These are phyloP conservation scores for Mycena vitilis DNA, from an alignment of 768 basidiomycete species.

Conservation along the genomic window DNA sequence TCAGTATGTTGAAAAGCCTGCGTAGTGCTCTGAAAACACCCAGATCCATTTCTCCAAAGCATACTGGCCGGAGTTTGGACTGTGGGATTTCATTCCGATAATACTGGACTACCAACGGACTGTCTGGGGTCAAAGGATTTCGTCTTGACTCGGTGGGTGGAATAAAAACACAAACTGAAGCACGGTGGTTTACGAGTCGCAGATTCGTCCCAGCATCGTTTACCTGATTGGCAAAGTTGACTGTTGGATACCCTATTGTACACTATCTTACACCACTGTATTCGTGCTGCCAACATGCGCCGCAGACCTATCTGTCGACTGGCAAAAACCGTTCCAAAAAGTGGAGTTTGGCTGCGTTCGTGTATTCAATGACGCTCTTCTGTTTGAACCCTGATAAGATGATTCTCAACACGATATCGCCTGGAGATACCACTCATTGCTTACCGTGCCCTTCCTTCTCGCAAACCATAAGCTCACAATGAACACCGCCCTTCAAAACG, in stretches of 20 bases:
- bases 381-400: slow-evolving; percentile 51
- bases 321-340: slow-evolving; percentile 52
- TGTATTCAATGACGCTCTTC: slow-evolving; percentile 56
- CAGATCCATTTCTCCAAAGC: slow-evolving; percentile 87
- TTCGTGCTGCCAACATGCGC: background rate
- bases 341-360: slow-evolving; percentile 51
- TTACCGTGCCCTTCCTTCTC: slow-evolving; percentile 57
- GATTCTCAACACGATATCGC: background rate
- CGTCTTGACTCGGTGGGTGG: background rate
- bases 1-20: slow-evolving; percentile 18
- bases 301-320: slow-evolving; percentile 8
- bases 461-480: slow-evolving; percentile 52
- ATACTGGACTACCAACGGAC: slow-evolving; percentile 90
- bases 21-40: slow-evolving; percentile 82
- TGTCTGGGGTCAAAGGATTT: slow-evolving; percentile 57
- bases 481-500: slow-evolving; percentile 40
- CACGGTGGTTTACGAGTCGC: too few relatives aligned
- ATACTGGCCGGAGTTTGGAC: slow-evolving; percentile 95
- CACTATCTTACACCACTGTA: too few relatives aligned
- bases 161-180: background rate
- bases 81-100: slow-evolving; percentile 88
- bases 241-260: too few relatives aligned
- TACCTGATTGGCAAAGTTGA: too few relatives aligned
- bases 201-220: too few relatives aligned
- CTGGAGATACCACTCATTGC: slow-evolving; percentile 19